Evolutionary conservation across 148 eudicot genomes (phyloP), one percentile per base, ranked within the genome.

Genomic region (Arctostaphylos glauca): DNA sequence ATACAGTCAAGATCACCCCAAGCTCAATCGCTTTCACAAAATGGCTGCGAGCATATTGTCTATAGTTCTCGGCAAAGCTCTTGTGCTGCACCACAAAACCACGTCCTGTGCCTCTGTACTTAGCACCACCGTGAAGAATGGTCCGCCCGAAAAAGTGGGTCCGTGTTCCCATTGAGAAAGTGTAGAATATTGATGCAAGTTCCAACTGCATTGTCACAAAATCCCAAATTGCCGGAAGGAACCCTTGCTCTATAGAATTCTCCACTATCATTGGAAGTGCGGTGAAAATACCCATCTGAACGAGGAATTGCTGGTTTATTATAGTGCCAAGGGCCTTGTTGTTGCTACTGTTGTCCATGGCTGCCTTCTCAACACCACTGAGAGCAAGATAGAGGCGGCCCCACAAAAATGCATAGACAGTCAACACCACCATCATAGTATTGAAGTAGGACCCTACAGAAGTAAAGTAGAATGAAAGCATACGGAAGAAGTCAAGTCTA

Each of bases 91-190:
- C 96, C 75, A 95, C 98, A 90, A 95, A 95, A 47, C 98, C 98
- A 70, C 98, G 94, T 49, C 98, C 98, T 23, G 98, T 95, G 64
- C 91, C 95, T 84, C 95, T 87, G 83, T 95, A 95, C 83, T 92
- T 94, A 25, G 98, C 98, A 43, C 98, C 98, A 21, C 98, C 98
- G 46, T 95, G 98, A 56, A 95, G 98, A 83, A 95, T 91, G 81
- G 98, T 95, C 78, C 96, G 89, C 15, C 98, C 98, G 59, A 95
- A 95, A 81, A 82, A 95, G 86, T 95, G 98, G 49, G 92, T 84
- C 31, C 92, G 92, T 5, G 98, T 95, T 60, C 98, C 98, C 93
- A 95, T 77, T 3, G 98, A 92, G 86, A 94, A 95, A 25, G 98
- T 94, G 86, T 83, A 95, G 77, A 95, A 95, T 74, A 94, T 67